A percentile compares a stretch with the other conserved stretches of the same genome.
Conservation (phyloP, 2,329 filamentous ascomycete species). For the Sarocladium oryzae region DNA sequence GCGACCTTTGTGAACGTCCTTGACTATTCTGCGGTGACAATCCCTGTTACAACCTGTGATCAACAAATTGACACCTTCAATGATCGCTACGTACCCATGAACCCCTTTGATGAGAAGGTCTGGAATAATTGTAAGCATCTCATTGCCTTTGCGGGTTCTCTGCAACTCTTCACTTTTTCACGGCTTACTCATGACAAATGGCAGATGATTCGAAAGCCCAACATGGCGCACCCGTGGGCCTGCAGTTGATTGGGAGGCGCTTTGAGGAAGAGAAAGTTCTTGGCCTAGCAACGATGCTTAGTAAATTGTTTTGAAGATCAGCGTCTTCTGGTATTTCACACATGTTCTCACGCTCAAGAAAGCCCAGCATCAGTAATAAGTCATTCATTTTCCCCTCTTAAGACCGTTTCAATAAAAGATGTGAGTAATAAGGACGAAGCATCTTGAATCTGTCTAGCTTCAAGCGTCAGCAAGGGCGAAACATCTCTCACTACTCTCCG, state of each 20-base stretch:
- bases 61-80: slow-evolving; percentile 14
- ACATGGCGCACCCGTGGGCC: slow-evolving; percentile 8
- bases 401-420: too few relatives aligned
- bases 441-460: too few relatives aligned
- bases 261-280: slow-evolving; percentile 10
- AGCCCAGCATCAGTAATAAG: too few relatives aligned
- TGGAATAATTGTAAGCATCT: background rate
- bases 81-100: background rate
- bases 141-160: background rate
- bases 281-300: slow-evolving; percentile 4
- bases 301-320: background rate
- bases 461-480: slow-evolving; percentile 37
- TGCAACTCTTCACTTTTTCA: background rate
- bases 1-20: slow-evolving; percentile 27
- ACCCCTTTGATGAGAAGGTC: background rate
- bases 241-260: slow-evolving; percentile 4
- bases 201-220: slow-evolving; percentile 5
- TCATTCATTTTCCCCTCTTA: too few relatives aligned
- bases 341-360: too few relatives aligned
- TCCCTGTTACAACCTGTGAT: slow-evolving; percentile 35
- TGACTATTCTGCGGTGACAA: slow-evolving; percentile 31
- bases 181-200: background rate
- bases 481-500: slow-evolving; percentile 48
- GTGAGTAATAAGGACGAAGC: too few relatives aligned
- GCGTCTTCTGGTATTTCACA: too few relatives aligned